Evolutionary conservation across 108 stramenopile species (phyloP).

Genomic region (Cyclotella kingstonii): DNA sequence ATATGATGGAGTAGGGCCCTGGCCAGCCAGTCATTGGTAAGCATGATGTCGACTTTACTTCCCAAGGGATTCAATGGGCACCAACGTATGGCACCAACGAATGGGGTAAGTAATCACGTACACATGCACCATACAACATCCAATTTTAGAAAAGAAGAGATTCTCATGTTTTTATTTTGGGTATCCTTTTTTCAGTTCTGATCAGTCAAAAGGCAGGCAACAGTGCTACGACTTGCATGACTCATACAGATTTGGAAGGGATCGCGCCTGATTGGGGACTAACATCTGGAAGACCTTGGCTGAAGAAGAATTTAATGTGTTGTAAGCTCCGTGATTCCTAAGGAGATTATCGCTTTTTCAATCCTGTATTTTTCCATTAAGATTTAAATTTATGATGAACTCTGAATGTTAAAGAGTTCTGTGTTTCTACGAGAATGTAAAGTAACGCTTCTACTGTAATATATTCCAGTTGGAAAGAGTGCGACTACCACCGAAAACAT

Average conservation of each 20-base stretch:
- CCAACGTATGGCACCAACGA: conserved; percentile 16
- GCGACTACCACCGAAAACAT: no score
- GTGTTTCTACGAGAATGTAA: neutral
- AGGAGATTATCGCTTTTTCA: no score
- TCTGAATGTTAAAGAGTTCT: no score
- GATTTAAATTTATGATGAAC: no score
- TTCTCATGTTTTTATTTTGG: no score
- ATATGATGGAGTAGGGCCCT: neutral
- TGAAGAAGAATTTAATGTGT: conserved; percentile 37
- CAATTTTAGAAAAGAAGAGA: no score
- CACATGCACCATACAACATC: no score
- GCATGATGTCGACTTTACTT: conserved; percentile 18
- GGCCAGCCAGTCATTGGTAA: conserved; percentile 17
- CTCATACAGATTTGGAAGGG: conserved; percentile 24
- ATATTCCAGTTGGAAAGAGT: no score
- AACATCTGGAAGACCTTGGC: conserved; percentile 11
- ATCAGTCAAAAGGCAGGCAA: conserved; percentile 20
- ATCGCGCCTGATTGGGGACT: conserved; percentile 29
- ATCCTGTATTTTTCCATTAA: no score
- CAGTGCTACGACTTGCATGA: conserved; percentile 28
- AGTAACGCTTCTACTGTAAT: no score
- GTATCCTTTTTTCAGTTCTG: conserved; percentile 14
- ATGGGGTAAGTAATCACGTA: conserved; percentile 12
- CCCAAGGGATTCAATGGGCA: conserved; percentile 20
- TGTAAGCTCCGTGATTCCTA: no score